Evolutionary conservation across 495 filamentous ascomycete species (phyloP), one percentile per base, ranked within the genome.

Genomic region (Neurospora hispaniola): DNA sequence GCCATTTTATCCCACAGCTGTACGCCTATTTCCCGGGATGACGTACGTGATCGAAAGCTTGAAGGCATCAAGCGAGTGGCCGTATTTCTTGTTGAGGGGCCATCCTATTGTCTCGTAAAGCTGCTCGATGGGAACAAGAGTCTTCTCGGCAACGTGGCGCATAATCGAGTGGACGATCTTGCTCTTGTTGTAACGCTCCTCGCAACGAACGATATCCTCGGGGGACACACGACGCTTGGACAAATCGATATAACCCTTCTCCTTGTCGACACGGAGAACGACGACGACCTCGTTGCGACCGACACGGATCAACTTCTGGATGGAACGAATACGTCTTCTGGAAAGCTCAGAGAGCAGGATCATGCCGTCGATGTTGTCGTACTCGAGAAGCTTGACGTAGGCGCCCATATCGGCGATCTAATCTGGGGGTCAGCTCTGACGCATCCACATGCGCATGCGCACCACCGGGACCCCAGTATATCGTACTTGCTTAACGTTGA

Each of bases 341-440:
- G 96, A 98, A 69, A 99, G 88, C 81, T 99, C 96, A 76, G 92
- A 96, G 74, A 99, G 91, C 69, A 99, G 87, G 75, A 99, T 99
- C 96, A 99, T 99, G 86, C 96, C 96, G 81, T 99, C 96, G 82
- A 99, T 99, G 85, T 98, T 97, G 82, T 98, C 96, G 83, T 99
- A 99, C 85, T 99, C 96, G 77, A 99, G 90, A 39, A 99, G 90
- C 85, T 99, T 99, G 79, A 99, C 96, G 81, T 99, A 99, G 76
- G 96, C 96, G 76, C 96, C 96, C 96, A 99, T 99, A 82, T 99
- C 96, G 81, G 96, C 96, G 81, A 99, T 99, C 93, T 97, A 78
- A 66, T 18, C 14, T 18, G 54, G 27, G 54, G 54, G 54, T 66
- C 54, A 66, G 54, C 54, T 66, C 31, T 66, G 27, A 66, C 54